Evolutionary conservation across 768 basidiomycete species (phyloP).

Genomic region (Rhizopogon roseolus): DNA sequence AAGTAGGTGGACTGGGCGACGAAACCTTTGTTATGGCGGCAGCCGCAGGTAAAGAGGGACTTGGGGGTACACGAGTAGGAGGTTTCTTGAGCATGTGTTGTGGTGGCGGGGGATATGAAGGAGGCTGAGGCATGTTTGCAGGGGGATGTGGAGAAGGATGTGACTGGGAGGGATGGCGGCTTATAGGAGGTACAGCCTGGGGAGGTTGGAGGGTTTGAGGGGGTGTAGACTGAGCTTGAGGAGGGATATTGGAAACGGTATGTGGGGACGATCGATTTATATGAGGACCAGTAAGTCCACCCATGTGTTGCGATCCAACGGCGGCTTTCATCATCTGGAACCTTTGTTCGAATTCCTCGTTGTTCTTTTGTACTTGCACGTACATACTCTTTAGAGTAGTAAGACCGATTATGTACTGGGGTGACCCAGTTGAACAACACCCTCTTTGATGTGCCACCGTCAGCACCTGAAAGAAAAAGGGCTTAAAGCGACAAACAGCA

Average conservation of each 20-base stretch:
- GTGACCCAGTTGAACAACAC: conserved; percentile 15
- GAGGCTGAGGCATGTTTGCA: conserved; percentile 1
- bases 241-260: conserved; percentile 8
- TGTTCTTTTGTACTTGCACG: conserved; percentile 35
- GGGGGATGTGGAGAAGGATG: conserved; percentile 10
- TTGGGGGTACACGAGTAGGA: conserved; percentile 15
- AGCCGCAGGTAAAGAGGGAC: conserved; percentile 15
- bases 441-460: conserved; percentile 34
- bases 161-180: conserved; percentile 23
- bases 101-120: conserved; percentile 4
- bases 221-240: conserved; percentile 11
- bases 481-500: conserved; percentile 7
- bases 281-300: not conserved
- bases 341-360: conserved; percentile 33
- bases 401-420: conserved; percentile 30
- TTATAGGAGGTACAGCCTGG: conserved; percentile 20
- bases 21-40: conserved; percentile 4
- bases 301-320: not conserved
- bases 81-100: conserved; percentile 14
- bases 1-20: conserved; percentile 42
- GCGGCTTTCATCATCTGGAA: conserved; percentile 20
- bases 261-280: conserved; percentile 4
- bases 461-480: conserved; percentile 30
- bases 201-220: conserved; percentile 14
- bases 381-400: conserved; percentile 41